Percentiles rank a stretch among this genome's conserved stretches.
phyloP scores from a whole-genome alignment of 768 basidiomycete genomes.

The Podaxis sp. region DNA sequence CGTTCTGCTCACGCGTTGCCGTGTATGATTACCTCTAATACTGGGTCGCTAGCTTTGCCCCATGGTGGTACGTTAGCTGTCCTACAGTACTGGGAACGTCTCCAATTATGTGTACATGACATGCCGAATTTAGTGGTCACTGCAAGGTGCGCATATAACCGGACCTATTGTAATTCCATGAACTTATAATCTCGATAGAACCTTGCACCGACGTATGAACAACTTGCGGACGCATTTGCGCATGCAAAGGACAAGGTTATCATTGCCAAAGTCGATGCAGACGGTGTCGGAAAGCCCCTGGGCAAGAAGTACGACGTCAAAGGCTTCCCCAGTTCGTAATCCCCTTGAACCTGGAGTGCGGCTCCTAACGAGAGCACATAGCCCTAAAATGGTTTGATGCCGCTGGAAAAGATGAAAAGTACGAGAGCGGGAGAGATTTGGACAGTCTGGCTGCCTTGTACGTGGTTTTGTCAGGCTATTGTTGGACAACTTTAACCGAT shows the following conservation, averaged over 20 bases:
- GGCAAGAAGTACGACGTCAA: slow-evolving; percentile 78
- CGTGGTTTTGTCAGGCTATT: slow-evolving; percentile 26
- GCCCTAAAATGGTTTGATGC: slow-evolving; percentile 91
- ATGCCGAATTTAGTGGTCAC: slow-evolving; percentile 59
- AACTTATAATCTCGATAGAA: slow-evolving; percentile 45
- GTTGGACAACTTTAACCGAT: not conserved
- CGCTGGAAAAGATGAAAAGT: slow-evolving; percentile 64
- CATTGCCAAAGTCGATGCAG: slow-evolving; percentile 92
- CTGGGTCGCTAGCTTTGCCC: slow-evolving; percentile 61
- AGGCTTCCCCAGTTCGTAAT: slow-evolving; percentile 81
- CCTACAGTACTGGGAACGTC: not conserved
- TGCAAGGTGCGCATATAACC: slow-evolving; percentile 62
- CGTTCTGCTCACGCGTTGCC: slow-evolving; percentile 30
- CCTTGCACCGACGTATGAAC: slow-evolving; percentile 85
- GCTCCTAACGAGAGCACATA: slow-evolving; percentile 30
- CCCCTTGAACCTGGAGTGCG: not conserved
- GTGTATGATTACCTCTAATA: slow-evolving; percentile 2
- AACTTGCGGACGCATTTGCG: slow-evolving; percentile 85
- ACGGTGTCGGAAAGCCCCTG: slow-evolving; percentile 77
- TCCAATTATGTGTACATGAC: slow-evolving; percentile 12
- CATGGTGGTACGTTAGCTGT: slow-evolving; percentile 72
- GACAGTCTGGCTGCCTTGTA: slow-evolving; percentile 77
- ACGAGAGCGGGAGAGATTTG: slow-evolving; percentile 79
- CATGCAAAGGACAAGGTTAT: slow-evolving; percentile 80
- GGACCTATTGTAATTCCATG: not conserved